A percentile compares a stretch with the other conserved stretches of the same genome.
Conservation (phyloP, 768 basidiomycete genomes). For the Termitomyces sp. region DNA sequence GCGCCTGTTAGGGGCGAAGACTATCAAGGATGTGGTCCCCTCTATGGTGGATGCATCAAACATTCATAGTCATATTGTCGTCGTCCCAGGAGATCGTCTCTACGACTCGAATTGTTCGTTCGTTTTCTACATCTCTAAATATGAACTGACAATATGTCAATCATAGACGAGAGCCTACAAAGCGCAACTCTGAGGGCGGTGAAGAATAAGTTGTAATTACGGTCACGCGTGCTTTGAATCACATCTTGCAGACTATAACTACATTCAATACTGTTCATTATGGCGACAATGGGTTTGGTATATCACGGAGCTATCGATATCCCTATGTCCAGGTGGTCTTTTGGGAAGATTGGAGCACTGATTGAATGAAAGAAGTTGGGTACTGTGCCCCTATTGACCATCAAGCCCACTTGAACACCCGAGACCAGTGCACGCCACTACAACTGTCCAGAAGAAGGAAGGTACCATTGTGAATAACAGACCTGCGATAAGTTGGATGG, state of each 20-base stretch:
- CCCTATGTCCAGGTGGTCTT: background rate
- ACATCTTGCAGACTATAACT: background rate
- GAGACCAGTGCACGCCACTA: conserved; percentile 2
- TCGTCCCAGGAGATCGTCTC: conserved; percentile 68
- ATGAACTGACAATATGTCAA: background rate
- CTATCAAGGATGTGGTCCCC: conserved; percentile 72
- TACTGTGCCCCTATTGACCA: background rate
- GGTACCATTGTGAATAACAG: conserved; percentile 8
- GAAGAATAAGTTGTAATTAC: conserved; percentile 11
- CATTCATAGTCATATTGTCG: conserved; percentile 56
- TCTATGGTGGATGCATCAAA: conserved; percentile 87
- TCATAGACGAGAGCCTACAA: conserved; percentile 31
- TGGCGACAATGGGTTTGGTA: background rate
- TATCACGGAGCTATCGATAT: background rate
- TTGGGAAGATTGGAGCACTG: background rate
- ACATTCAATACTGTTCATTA: background rate
- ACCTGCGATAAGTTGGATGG: conserved; percentile 5
- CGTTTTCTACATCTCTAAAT: background rate
- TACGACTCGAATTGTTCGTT: conserved; percentile 79
- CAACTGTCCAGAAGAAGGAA: background rate
- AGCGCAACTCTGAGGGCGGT: conserved; percentile 21
- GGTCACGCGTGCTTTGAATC: background rate
- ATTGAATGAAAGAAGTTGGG: background rate
- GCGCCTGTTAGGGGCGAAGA: conserved; percentile 83
- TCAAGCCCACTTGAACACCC: background rate